These are phyloP conservation scores for Chimonanthus praecox DNA, from an alignment of 164 flowering plant species.

Conservation along the genomic window DNA sequence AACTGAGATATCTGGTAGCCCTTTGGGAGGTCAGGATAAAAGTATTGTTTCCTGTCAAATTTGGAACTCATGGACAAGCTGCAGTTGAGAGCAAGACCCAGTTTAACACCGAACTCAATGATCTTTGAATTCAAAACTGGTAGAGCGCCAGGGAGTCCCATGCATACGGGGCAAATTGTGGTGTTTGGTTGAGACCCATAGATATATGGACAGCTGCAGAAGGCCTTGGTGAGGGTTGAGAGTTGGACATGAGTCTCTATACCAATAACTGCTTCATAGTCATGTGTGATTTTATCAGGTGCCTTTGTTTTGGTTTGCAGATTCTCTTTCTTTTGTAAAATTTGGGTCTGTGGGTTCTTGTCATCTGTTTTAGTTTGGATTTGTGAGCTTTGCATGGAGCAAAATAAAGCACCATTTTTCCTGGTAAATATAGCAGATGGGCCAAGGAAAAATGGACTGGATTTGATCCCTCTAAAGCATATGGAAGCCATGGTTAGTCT, in stretches of 20 bases:
- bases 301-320: not conserved
- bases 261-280: conserved; percentile 82
- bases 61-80: conserved; percentile 65
- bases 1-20: conserved; percentile 96
- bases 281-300: conserved; percentile 28
- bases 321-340: not conserved
- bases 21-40: conserved; percentile 92
- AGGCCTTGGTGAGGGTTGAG: conserved; percentile 77
- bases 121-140: conserved; percentile 88
- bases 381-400: conserved; percentile 37
- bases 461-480: conserved; percentile 47
- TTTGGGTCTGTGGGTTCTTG: not conserved
- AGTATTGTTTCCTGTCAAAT: conserved; percentile 92
- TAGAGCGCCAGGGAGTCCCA: conserved; percentile 92
- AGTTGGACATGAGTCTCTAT: conserved; percentile 96
- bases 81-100: conserved; percentile 85
- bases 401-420: conserved; percentile 34
- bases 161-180: conserved; percentile 75
- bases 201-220: conserved; percentile 67
- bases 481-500: conserved; percentile 45
- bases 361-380: conserved; percentile 8
- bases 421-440: conserved; percentile 33
- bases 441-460: conserved; percentile 27
- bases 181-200: conserved; percentile 87
- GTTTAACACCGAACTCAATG: conserved; percentile 69